Evolutionary conservation across 768 basidiomycete species (phyloP).

Genomic region (Leccinellum albellum): DNA sequence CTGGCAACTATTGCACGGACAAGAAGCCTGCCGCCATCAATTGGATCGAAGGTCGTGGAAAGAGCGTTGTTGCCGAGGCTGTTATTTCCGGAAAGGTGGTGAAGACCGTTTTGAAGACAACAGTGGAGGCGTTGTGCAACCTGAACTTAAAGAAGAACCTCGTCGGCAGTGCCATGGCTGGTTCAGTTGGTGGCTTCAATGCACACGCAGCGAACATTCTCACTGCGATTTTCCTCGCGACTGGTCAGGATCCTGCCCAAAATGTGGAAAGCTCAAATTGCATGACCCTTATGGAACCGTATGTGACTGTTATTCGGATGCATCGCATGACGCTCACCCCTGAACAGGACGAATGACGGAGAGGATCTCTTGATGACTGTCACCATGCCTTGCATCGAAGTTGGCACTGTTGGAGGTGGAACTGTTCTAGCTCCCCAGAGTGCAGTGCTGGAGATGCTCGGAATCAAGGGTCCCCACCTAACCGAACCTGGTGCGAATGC

Average conservation of each 20-base stretch:
- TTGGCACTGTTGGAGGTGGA: slow-evolving; percentile 96
- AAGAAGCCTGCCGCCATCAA: slow-evolving; percentile 99
- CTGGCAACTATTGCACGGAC: slow-evolving; percentile 98
- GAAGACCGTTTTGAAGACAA: slow-evolving; percentile 91
- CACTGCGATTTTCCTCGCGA: slow-evolving; percentile 92
- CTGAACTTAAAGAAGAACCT: slow-evolving; percentile 97
- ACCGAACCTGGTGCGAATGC: slow-evolving; percentile 88
- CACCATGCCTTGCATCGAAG: slow-evolving; percentile 99
- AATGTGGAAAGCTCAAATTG: slow-evolving; percentile 98
- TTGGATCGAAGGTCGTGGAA: slow-evolving; percentile 99
- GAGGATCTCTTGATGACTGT: slow-evolving; percentile 90
- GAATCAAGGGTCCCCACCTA: slow-evolving; percentile 84
- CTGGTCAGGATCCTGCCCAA: slow-evolving; percentile 98
- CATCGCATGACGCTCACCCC: slow-evolving; percentile 5
- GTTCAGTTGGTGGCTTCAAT: slow-evolving; percentile 96
- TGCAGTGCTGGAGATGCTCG: slow-evolving; percentile 90
- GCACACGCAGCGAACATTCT: slow-evolving; percentile 98
- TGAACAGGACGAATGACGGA: slow-evolving; percentile 72
- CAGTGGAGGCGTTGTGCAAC: slow-evolving; percentile 82
- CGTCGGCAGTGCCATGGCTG: slow-evolving; percentile 97
- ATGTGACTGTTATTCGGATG: slow-evolving; percentile 29
- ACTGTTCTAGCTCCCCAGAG: slow-evolving; percentile 89
- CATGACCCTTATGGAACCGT: slow-evolving; percentile 99
- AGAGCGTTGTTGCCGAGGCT: slow-evolving; percentile 96
- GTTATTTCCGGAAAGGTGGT: slow-evolving; percentile 87